A percentile compares a stretch with the other conserved stretches of the same genome.
phyloP scores from a whole-genome alignment of 805 yeast species.

The Wickerhamomyces bisporus region DNA sequence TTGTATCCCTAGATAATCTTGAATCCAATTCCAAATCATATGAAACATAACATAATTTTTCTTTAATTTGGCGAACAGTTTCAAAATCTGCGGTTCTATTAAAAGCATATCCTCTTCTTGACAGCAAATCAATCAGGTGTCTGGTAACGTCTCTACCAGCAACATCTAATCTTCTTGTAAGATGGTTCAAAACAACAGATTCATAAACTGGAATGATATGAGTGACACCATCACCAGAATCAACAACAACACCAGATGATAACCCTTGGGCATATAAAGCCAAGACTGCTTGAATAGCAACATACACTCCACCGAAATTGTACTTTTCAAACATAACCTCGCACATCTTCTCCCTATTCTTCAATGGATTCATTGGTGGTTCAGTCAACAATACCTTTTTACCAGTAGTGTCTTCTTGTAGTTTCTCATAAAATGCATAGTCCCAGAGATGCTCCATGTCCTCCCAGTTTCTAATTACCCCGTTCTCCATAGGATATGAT shows the following conservation, averaged over 20 bases:
- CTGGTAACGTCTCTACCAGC: constrained; percentile 99
- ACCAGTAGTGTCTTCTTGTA: constrained; percentile 76
- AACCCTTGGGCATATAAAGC: constrained; percentile 97
- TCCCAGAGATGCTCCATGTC: constrained; percentile 99
- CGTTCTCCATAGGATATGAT: constrained; percentile 98
- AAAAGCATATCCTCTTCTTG: constrained; percentile 96
- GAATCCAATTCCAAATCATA: constrained; percentile 90
- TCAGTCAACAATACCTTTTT: constrained; percentile 86
- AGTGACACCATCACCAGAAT: constrained; percentile 98
- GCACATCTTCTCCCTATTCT: constrained; percentile 87
- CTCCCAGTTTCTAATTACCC: constrained; percentile 95
- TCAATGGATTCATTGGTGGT: constrained; percentile 95
- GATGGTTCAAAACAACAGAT: constrained; percentile 91
- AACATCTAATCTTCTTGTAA: constrained; percentile 87
- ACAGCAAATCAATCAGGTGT: constrained; percentile 80
- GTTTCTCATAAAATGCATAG: constrained; percentile 88
- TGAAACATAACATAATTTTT: constrained; percentile 90
- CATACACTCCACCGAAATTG: constrained; percentile 87
- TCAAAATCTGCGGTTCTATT: constrained; percentile 98
- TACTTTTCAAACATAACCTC: constrained; percentile 90
- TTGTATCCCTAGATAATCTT: constrained; percentile 87
- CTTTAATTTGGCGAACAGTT: constrained; percentile 96
- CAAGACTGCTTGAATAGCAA: constrained; percentile 96
- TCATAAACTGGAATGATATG: constrained; percentile 98
- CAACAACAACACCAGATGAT: constrained; percentile 96